Evolutionary conservation across 1,139 yeast species (phyloP), one percentile per base, ranked within the genome.

Genomic region (Diutina pseudorugosa): DNA sequence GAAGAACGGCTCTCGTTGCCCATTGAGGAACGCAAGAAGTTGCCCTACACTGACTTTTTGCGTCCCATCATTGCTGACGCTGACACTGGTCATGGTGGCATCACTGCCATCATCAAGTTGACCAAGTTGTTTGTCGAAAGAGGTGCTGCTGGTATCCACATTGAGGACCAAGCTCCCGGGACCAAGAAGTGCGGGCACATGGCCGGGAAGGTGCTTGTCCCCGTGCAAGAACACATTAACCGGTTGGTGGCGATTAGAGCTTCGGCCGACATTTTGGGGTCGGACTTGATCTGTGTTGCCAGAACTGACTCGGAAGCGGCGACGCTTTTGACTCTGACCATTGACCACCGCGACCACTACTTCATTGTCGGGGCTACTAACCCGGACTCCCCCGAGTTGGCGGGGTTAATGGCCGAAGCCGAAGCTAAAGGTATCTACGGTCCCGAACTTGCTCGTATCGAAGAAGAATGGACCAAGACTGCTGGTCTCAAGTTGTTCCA

Each of bases 111-210:
- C 61, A 86, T 89, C 75, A 91, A 91, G 74, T 82, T 91, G 69
- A 90, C 97, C 66, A 93, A 93, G 76, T 76, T 93, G 83, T 93
- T 91, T 67, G 89, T 93, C 62, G 98, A 93, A 76, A 85, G 95
- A 65, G 98, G 98, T 71, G 98, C 98, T 53, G 98, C 98, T 55
- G 98, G 98, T 68, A 90, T 91, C 64, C 98, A 91, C 70, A 89
- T 91, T 67, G 98, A 91, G 74, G 98, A 91, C 72, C 98, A 93
- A 76, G 96, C 97, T 56, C 96, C 98, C 54, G 97, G 98, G 65
- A 91, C 97, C 66, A 91, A 91, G 72, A 93, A 93, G 75, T 91
- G 98, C 76, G 98, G 98, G 59, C 91, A 85, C 70, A 89, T 91
- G 96, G 98, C 96, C 60, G 98, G 98, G 62, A 90, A 94, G 73